Evolutionary conservation across 345 rosid genomes (phyloP), one percentile per base, ranked within the genome.

Genomic region (Eucalyptus sideroxylon): DNA sequence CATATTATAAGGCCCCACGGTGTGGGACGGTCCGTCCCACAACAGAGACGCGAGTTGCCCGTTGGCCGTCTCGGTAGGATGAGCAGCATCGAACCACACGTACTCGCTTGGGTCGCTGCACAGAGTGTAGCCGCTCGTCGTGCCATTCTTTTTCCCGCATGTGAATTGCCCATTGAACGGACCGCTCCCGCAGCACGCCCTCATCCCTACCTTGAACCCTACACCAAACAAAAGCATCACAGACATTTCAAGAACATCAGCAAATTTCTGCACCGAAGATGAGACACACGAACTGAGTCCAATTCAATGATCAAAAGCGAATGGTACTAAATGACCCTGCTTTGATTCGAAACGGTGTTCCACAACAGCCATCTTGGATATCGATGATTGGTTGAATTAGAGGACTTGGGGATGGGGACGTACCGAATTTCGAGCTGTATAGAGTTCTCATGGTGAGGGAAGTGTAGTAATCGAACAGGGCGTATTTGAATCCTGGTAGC

Each of bases 401-500:
- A 37, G 83, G 83, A 77, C 83, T 77, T 77, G 16, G 47, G 23
- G 44, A 10, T 17, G 85, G 42, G 55, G 24, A 10, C 26, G 5
- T 89, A 89, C 90, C 87, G 34, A 82, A 89, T 89, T 67, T 86
- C 3, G 87, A 62, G 50, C 91, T 86, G 50, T 91, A 16, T 15
- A 62, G 81, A 27, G 55, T 88, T 47, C 91, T 86, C 15, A 50
- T 45, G 77, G 26, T 34, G 51, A 90, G 89, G 60, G 87, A 31
- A 6, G 44, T n/a, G 80, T 88, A 88, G 65, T 69, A 90, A 53
- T 90, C 90, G 44, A 90, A 88, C 42, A 90, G 50, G 19, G 89
- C 86, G 53, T 88, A 83, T 37, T 90, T 90, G 88, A 90, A 55
- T 83, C 91, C 93, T 3, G 89, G 89, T 69, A 87, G 85, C 69